Evolutionary conservation across 331 rosid genomes (phyloP), one percentile per base, ranked within the genome.

Genomic region (Dryas integrifolia): DNA sequence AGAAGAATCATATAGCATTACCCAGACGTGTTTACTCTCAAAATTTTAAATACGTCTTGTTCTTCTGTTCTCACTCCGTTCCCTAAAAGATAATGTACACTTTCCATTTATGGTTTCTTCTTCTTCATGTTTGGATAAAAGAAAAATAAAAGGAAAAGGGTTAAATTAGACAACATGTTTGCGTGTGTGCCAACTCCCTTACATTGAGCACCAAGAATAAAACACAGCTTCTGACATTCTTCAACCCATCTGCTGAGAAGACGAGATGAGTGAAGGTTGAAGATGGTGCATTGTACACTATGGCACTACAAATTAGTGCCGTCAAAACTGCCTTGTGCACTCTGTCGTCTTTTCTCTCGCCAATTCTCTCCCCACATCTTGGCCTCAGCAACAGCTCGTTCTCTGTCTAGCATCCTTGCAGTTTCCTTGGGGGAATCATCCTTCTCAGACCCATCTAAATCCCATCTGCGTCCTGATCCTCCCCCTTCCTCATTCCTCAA

Each of bases 291-390:
- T 62, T 46, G 62, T 65, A 67, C 64, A 26, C 50, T 3, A 15
- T 8, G 60, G 72, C 81, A 62, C 77, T 85, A 88, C 26, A 81
- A 78, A 35, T 83, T 88, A 16, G 87, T 77, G 39, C 88, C 96
- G 60, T 92, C 96, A 77, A 90, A 92, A 85, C 89, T 92, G 52
- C 90, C 96, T 72, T 88, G 91, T 66, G 77, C 87, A 74, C 78
- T 85, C 80, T 86, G 91, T 58, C 96, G 82, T 79, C 98, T 82
- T 72, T 92, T 90, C 63, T 92, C 98, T 65, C 98, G 87, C 96
- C 81, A 90, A 76, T 92, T 92, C 86, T 92, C 98, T 67, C 98
- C 98, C 98, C 98, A 92, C 96, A 88, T 92, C 88, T 90, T 92
- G 44, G 98, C 98, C 84, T 92, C 98, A 18, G 98, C 98, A 39